Evolutionary conservation across 257 asterid genomes (phyloP), one percentile per base, ranked within the genome.

Genomic region (Eustoma russellianum): DNA sequence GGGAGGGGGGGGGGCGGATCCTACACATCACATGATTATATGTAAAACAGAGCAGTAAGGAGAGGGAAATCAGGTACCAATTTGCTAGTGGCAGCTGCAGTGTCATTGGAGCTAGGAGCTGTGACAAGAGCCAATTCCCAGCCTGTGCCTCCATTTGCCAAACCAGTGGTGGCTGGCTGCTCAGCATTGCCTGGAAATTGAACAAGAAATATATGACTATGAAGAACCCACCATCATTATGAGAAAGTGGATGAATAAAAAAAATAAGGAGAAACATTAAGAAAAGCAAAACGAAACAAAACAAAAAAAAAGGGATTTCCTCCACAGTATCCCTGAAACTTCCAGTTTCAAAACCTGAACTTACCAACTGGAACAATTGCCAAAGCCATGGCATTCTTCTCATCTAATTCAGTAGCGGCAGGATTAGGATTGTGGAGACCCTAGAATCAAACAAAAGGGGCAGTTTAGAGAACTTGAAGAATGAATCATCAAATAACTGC

Each of bases 51-150:
- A n/a, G n/a, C n/a, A n/a, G n/a, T n/a, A n/a, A n/a, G n/a, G n/a
- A 19, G 24, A 41, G 8, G 13, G 15, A 62, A 70, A 54, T 48
- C 14, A 56, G 34, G 15, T 89, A 92, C 99, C 97, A 92, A 64
- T 81, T 83, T 85, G 78, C 82, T 78, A 35, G 87, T 61, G 43
- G 91, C 48, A 7, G 85, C 49, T 16, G 83, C 77, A 13, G 65
- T 72, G 64, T 77, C 94, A 14, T 74, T 88, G 64, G 93, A 80
- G 82, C 95, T 92, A 44, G 99, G 95, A 60, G 93, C 85, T 5
- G 87, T 74, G 19, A 88, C 95, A 18, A 88, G 93, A 8, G 99
- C 95, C 53, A 92, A 66, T 65, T 92, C 99, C 99, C 99, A 92
- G 73, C 99, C 95, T 2, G 83, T 55, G 13, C 78, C 47, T 63